Evolutionary conservation across 2,329 filamentous ascomycete species (phyloP).

Genomic region (Penicillium sp.): DNA sequence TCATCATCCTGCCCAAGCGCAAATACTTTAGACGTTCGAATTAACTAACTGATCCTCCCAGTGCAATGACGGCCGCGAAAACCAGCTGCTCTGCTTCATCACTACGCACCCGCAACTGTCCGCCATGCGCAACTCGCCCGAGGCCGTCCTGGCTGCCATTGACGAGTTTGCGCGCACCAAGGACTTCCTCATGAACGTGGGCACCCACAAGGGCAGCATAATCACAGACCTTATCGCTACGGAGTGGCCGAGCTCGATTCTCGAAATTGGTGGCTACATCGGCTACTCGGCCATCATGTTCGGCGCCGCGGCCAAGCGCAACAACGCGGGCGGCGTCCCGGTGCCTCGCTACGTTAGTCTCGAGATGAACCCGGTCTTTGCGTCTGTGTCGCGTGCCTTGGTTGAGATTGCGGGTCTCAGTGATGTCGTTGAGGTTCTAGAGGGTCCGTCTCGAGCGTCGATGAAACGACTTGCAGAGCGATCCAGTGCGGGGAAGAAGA

Average conservation of each 20-base stretch:
- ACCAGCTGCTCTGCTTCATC: not conserved
- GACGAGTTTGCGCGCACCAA: not conserved
- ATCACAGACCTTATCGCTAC: not conserved
- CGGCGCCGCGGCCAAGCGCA: conserved; percentile 38
- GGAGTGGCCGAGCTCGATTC: conserved; percentile 62
- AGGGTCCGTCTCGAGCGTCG: conserved; percentile 69
- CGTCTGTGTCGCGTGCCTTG: conserved; percentile 68
- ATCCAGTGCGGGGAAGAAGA: conserved; percentile 29
- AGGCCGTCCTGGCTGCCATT: not conserved
- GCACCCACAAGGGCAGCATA: not conserved
- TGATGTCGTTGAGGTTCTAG: conserved; percentile 70
- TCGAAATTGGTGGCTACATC: conserved; percentile 80
- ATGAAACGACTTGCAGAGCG: conserved; percentile 64
- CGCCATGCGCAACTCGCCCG: not conserved
- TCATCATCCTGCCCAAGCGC: not conserved
- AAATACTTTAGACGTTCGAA: not conserved
- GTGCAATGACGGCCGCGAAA: conserved; percentile 1
- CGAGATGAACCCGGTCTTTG: conserved; percentile 75
- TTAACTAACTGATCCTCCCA: not conserved
- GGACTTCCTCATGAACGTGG: not conserved
- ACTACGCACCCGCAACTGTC: not conserved
- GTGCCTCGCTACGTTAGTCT: conserved; percentile 71
- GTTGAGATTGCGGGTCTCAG: conserved; percentile 73
- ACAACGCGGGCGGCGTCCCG: conserved; percentile 40
- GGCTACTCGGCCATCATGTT: conserved; percentile 80